A percentile compares a stretch with the other conserved stretches of the same genome.
These are phyloP conservation scores for Tulasnella calospora DNA, from an alignment of 768 basidiomycete genomes.

Conservation along the genomic window DNA sequence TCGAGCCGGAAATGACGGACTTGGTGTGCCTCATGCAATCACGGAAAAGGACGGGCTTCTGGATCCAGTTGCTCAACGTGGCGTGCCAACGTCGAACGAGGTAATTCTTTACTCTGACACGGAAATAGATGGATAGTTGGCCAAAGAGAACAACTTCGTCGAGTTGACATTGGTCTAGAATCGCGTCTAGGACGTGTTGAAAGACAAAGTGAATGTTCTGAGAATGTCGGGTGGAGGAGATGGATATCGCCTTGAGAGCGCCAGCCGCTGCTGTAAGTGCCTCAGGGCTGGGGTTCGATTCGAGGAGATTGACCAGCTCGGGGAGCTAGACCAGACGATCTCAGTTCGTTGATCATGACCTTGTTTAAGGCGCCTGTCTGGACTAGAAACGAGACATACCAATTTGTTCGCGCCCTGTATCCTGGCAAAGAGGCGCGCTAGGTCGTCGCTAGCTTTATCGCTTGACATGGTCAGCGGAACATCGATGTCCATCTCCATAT, in stretches of 20 bases:
- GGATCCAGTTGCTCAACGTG: not conserved
- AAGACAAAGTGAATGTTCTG: not conserved
- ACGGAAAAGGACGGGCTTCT: not conserved
- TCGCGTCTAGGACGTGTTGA: constrained; percentile 9
- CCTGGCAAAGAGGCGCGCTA: not conserved
- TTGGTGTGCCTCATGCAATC: constrained; percentile 30
- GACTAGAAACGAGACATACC: not conserved
- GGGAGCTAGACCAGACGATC: not conserved
- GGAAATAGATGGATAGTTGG: not conserved
- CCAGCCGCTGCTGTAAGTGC: not conserved
- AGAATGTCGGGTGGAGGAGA: not conserved
- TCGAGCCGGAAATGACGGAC: constrained; percentile 6
- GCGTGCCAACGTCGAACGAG: not conserved
- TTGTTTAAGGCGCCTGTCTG: not conserved
- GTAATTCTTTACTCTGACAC: not conserved
- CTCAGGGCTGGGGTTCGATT: not conserved
- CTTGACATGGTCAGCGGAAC: not conserved
- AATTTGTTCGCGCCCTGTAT: not conserved
- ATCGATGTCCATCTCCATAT: not conserved
- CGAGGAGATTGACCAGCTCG: not conserved
- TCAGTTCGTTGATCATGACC: not conserved
- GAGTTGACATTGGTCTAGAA: not conserved
- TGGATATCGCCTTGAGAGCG: not conserved
- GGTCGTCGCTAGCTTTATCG: not conserved
- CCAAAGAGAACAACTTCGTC: not conserved